These are phyloP conservation scores for Paspalum vaginatum DNA, from an alignment of 176 grass and related monocot species.

Conservation along the genomic window DNA sequence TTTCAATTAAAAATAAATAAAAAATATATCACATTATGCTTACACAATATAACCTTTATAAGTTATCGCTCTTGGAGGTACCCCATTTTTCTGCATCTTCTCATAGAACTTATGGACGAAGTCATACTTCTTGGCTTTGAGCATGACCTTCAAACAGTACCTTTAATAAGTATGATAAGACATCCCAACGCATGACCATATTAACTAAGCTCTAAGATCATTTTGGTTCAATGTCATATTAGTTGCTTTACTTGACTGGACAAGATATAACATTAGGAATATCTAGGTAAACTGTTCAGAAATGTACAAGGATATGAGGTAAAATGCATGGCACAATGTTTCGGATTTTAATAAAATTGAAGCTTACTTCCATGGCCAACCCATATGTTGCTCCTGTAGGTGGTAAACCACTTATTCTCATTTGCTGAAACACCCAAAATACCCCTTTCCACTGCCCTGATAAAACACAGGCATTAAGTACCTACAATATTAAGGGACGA, in stretches of 20 bases:
- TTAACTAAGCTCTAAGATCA: slow-evolving; percentile 1
- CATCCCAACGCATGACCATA: slow-evolving; percentile 27
- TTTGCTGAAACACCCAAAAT: slow-evolving; percentile 91
- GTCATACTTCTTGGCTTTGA: slow-evolving; percentile 84
- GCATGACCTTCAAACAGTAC: slow-evolving; percentile 86
- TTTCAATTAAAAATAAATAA: not conserved
- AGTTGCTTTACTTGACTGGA: not conserved
- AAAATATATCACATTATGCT: not conserved
- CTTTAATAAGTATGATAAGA: slow-evolving; percentile 47
- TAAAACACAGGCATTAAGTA: slow-evolving; percentile 84
- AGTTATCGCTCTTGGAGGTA: slow-evolving; percentile 77
- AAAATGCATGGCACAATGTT: not conserved
- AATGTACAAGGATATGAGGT: slow-evolving; percentile 22
- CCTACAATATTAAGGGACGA: slow-evolving; percentile 50
- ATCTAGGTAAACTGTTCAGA: not conserved
- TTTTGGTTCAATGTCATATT: slow-evolving; percentile 7
- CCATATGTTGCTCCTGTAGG: slow-evolving; percentile 85
- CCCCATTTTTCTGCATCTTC: slow-evolving; percentile 84
- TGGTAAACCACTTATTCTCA: slow-evolving; percentile 68
- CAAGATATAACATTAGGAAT: not conserved
- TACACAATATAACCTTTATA: slow-evolving; percentile 65
- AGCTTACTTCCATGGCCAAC: slow-evolving; percentile 92
- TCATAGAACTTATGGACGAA: slow-evolving; percentile 86
- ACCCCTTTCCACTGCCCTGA: slow-evolving; percentile 93
- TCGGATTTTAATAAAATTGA: not conserved